These are phyloP conservation scores for Cyclotella choctawhatcheeana DNA, from an alignment of 108 stramenopile genomes.

Conservation along the genomic window DNA sequence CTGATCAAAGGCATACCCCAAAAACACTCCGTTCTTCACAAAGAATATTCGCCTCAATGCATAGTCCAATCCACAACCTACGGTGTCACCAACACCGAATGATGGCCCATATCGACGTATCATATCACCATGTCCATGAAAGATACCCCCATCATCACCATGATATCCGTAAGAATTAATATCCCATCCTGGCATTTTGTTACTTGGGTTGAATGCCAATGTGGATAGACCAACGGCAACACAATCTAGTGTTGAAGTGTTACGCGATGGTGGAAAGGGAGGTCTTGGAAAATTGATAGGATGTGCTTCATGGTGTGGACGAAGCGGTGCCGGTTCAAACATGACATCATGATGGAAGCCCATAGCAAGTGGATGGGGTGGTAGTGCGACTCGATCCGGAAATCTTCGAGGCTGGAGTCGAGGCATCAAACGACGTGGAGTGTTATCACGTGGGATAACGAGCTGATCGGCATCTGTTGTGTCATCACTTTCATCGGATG, in stretches of 20 bases:
- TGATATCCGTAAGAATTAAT: conserved; percentile 75
- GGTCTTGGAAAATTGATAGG: background rate
- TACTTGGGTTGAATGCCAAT: conserved; percentile 41
- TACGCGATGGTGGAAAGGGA: background rate
- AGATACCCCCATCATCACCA: conserved; percentile 85
- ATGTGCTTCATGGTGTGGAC: background rate
- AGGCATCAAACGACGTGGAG: too few species aligned
- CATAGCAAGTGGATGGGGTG: too few species aligned
- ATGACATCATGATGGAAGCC: too few species aligned
- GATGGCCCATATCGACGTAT: conserved; percentile 64
- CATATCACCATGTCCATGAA: conserved; percentile 77
- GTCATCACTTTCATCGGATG: too few species aligned
- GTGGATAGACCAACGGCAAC: conserved; percentile 79
- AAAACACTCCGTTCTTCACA: conserved; percentile 81
- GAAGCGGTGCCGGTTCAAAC: too few species aligned
- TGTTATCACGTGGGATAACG: too few species aligned
- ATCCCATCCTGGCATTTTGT: conserved; percentile 91
- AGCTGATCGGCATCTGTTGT: too few species aligned
- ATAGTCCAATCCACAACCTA: conserved; percentile 89
- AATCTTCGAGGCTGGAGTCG: too few species aligned
- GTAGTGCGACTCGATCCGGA: too few species aligned
- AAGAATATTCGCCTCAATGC: conserved; percentile 67
- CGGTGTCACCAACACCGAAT: conserved; percentile 82
- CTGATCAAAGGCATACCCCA: conserved; percentile 78
- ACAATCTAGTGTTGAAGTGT: conserved; percentile 52